Conservation (phyloP, 2,329 filamentous ascomycete species). For the Xylaria sp. region DNA sequence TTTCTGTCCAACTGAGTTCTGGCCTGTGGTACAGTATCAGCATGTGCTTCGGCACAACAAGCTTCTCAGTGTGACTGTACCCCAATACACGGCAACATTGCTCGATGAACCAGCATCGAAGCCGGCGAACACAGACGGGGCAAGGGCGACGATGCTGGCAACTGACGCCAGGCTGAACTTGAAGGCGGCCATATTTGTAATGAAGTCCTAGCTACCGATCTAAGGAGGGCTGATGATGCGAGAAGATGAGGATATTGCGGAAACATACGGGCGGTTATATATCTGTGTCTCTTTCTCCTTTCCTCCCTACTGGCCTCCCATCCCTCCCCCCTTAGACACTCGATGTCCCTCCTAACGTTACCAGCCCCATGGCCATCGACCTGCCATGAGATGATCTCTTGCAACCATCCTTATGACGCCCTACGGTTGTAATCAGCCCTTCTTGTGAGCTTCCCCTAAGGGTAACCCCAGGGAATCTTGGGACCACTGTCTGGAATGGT, state of each 20-base stretch:
- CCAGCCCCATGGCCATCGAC: slow-evolving; percentile 23
- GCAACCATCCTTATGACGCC: slow-evolving; percentile 25
- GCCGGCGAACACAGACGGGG: slow-evolving; percentile 41
- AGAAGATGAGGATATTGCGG: slow-evolving; percentile 10
- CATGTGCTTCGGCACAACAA: background rate
- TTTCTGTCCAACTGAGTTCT: slow-evolving; percentile 61
- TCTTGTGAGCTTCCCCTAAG: slow-evolving; percentile 16
- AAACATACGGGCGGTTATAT: slow-evolving; percentile 19
- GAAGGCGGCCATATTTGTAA: slow-evolving; percentile 29
- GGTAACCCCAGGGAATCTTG: slow-evolving; percentile 12
- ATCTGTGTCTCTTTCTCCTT: background rate
- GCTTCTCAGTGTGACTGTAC: slow-evolving; percentile 36
- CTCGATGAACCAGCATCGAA: slow-evolving; percentile 49
- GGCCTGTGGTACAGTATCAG: slow-evolving; percentile 42
- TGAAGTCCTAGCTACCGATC: slow-evolving; percentile 21
- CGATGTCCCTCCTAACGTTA: slow-evolving; percentile 31
- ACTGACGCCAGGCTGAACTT: slow-evolving; percentile 27
- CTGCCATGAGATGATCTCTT: slow-evolving; percentile 33
- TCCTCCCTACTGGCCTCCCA: slow-evolving; percentile 3
- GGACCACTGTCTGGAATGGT: slow-evolving; percentile 6
- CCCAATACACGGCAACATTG: slow-evolving; percentile 71
- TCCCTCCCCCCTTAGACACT: slow-evolving; percentile 3
- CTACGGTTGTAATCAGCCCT: slow-evolving; percentile 14
- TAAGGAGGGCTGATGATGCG: slow-evolving; percentile 19
- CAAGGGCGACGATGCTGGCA: slow-evolving; percentile 31